Evolutionary conservation across 2,329 filamentous ascomycete species (phyloP).

Genomic region (Fusarium citri): DNA sequence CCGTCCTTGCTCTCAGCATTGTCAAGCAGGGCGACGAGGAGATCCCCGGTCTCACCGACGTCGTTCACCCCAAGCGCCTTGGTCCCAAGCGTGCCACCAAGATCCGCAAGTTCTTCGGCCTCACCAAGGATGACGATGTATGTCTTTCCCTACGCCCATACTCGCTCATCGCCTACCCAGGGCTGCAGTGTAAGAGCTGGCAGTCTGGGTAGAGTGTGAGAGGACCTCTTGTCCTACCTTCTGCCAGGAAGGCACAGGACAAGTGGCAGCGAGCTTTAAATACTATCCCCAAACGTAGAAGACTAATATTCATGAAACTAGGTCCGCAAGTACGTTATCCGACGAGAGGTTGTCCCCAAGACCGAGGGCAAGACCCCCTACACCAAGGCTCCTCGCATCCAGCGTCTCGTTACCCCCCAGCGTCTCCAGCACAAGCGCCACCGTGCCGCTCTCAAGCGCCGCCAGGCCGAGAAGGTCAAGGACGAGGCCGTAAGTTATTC

Average conservation of each 20-base stretch:
- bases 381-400: constrained; percentile 99
- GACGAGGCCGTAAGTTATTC: constrained; percentile 89
- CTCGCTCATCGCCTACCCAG: constrained; percentile 77
- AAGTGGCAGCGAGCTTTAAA: constrained; percentile 43
- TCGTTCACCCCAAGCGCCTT: constrained; percentile 98
- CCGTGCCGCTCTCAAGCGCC: constrained; percentile 97
- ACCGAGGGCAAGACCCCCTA: constrained; percentile 97
- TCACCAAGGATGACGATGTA: constrained; percentile 99
- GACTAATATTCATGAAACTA: constrained; percentile 61
- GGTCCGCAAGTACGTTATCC: constrained; percentile 99
- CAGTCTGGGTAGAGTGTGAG: constrained; percentile 72
- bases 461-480: constrained; percentile 96
- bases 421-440: constrained; percentile 99
- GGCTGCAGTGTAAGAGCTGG: constrained; percentile 58
- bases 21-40: constrained; percentile 98
- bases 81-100: constrained; percentile 99
- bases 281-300: constrained; percentile 29
- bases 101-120: constrained; percentile 99
- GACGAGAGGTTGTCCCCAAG: constrained; percentile 97
- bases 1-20: constrained; percentile 92
- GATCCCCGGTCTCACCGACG: constrained; percentile 96
- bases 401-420: constrained; percentile 99
- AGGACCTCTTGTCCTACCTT: constrained; percentile 48
- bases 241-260: constrained; percentile 11
- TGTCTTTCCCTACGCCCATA: constrained; percentile 70